Evolutionary conservation across 2,329 filamentous ascomycete species (phyloP), one percentile per base, ranked within the genome.

Genomic region (Sphaerulina vaccinii): DNA sequence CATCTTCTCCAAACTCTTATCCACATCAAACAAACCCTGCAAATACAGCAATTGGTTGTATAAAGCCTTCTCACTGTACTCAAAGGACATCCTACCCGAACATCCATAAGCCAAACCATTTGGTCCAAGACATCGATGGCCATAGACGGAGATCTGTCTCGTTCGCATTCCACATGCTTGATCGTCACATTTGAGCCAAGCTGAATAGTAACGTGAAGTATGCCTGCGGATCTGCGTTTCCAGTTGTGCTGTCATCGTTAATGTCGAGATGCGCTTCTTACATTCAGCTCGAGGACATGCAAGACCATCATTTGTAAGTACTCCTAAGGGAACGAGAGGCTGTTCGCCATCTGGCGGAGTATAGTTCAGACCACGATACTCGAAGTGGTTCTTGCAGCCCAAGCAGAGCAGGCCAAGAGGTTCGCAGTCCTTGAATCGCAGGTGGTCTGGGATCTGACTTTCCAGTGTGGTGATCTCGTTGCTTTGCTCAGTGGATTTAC

Each of bases 11-110:
- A 82, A 82, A 11, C 87, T 87, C 72, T 88, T 90, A 56, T 97
- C 91, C 2, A 95, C 87, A 70, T 99, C 91, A 77, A 90, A 99
- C 49, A 97, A 73, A 42, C 80, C 80, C 23, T 87, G 81, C 68
- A 91, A 87, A 74, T 96, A 99, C 49, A 97, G 74, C 35, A 99
- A 78, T 73, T 99, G 93, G 70, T 95, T 97, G 74, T 96, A 97
- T 53, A 97, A 80, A 64, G 87, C 86, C 73, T 93, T 92, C 74
- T 97, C 93, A 1, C 81, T 79, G 65, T 88, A 86, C 73, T 95
- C 90, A 68, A 91, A 96, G 18, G 81, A 76, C 91, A 99, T 97
- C 43, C 83, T 83, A 16, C 93, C 93, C 3, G 85, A 75, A 69
- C 93, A 99, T 49, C 90, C 91, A 50, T 85, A 81, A 0, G 87